phyloP scores from a whole-genome alignment of 352 stramenopile genomes.

The Phytopythium montanum region DNA sequence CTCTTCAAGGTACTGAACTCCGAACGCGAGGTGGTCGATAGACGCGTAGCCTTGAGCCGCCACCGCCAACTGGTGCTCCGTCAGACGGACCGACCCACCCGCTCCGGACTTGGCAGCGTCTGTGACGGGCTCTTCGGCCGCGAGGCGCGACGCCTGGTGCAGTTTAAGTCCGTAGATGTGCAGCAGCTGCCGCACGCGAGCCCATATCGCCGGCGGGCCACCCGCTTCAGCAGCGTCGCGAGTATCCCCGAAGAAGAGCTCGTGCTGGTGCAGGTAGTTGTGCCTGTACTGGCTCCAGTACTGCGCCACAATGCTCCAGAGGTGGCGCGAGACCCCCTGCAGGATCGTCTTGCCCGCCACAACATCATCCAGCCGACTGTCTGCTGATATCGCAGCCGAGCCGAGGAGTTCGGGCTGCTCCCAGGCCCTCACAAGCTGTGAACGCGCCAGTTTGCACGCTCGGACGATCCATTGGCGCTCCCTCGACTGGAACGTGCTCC shows the following conservation, averaged over 20 bases:
- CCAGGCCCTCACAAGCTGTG: conserved; percentile 54
- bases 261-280: conserved; percentile 60
- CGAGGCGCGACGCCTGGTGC: conserved; percentile 28
- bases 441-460: conserved; percentile 47
- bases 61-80: conserved; percentile 20
- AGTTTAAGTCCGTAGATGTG: conserved; percentile 57
- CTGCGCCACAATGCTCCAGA: conserved; percentile 53
- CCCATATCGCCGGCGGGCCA: conserved; percentile 25
- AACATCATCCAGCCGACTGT: conserved; percentile 43
- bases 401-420: conserved; percentile 32
- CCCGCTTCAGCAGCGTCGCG: neutral
- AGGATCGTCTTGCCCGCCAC: conserved; percentile 27
- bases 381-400: conserved; percentile 6
- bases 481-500: conserved; percentile 20
- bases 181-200: conserved; percentile 24
- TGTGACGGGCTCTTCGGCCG: conserved; percentile 12
- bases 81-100: conserved; percentile 11
- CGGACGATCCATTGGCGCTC: conserved; percentile 34
- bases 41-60: conserved; percentile 18
- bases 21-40: conserved; percentile 27
- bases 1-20: conserved; percentile 26
- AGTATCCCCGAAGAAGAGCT: conserved; percentile 48
- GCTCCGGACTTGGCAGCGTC: neutral
- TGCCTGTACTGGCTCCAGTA: conserved; percentile 66
- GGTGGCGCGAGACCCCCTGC: conserved; percentile 39